A percentile compares a stretch with the other conserved stretches of the same genome.
Evolutionary conservation across 2,329 filamentous ascomycete species (phyloP).

Genomic region (Trichoderma asperellum): DNA sequence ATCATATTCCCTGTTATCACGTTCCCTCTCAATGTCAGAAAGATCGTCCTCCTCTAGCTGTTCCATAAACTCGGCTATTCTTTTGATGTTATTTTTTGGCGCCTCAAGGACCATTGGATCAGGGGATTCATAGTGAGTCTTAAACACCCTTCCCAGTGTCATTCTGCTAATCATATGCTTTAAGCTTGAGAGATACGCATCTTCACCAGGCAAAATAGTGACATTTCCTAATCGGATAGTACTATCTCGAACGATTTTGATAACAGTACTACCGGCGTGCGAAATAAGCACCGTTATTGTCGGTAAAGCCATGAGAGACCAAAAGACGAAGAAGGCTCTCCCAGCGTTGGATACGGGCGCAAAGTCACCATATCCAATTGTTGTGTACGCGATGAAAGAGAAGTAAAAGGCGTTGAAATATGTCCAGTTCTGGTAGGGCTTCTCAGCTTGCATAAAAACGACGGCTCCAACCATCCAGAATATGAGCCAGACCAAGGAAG

Average conservation of each 20-base stretch:
- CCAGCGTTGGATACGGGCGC: slow-evolving; percentile 77
- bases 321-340: slow-evolving; percentile 89
- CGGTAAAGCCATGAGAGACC: slow-evolving; percentile 83
- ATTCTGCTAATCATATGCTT: slow-evolving; percentile 20
- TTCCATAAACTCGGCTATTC: slow-evolving; percentile 4
- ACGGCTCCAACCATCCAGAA: slow-evolving; percentile 82
- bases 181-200: background rate
- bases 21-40: slow-evolving; percentile 4
- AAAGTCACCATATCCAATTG: slow-evolving; percentile 84
- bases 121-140: background rate
- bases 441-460: slow-evolving; percentile 65
- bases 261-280: slow-evolving; percentile 82
- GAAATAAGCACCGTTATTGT: slow-evolving; percentile 87
- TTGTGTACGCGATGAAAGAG: slow-evolving; percentile 79
- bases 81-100: background rate
- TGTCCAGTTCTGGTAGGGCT: slow-evolving; percentile 61
- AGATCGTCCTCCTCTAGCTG: slow-evolving; percentile 9
- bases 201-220: slow-evolving; percentile 57
- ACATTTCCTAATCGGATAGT: slow-evolving; percentile 61
- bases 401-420: slow-evolving; percentile 89
- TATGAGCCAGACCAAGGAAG: slow-evolving; percentile 67
- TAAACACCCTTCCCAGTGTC: slow-evolving; percentile 12
- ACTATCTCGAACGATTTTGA: slow-evolving; percentile 61
- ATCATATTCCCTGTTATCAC: background rate
- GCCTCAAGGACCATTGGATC: background rate